A percentile compares a stretch with the other conserved stretches of the same genome.
Evolutionary conservation across 768 basidiomycete genomes (phyloP).

Genomic region (Lactifluus subvellereus): DNA sequence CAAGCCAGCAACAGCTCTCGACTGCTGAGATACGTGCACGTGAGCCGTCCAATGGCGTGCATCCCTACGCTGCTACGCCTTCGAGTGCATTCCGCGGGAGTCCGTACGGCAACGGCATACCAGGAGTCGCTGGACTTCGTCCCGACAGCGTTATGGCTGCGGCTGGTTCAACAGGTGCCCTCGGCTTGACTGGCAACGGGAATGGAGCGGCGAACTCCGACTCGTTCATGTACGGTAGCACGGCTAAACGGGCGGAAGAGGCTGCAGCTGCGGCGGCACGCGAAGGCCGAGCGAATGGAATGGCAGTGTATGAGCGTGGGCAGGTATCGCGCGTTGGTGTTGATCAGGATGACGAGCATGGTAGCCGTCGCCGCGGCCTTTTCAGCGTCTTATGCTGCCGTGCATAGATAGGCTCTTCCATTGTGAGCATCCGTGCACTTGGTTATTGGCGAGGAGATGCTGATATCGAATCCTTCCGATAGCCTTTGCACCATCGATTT

Average conservation of each 20-base stretch:
- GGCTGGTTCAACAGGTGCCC: slow-evolving; percentile 31
- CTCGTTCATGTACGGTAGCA: slow-evolving; percentile 58
- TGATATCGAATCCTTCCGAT: not conserved
- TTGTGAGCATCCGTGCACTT: not conserved
- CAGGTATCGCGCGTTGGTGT: slow-evolving; percentile 56
- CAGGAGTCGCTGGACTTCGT: slow-evolving; percentile 29
- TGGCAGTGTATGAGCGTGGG: slow-evolving; percentile 63
- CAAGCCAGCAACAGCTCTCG: slow-evolving; percentile 50
- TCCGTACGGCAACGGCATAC: slow-evolving; percentile 47
- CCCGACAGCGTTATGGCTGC: slow-evolving; percentile 33
- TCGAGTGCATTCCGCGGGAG: slow-evolving; percentile 49
- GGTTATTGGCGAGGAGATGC: not conserved
- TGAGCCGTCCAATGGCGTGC: slow-evolving; percentile 41
- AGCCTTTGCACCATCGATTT: slow-evolving; percentile 12
- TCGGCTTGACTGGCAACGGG: slow-evolving; percentile 10
- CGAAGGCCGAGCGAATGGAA: slow-evolving; percentile 40
- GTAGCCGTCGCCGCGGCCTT: slow-evolving; percentile 52
- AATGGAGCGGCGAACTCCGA: slow-evolving; percentile 46
- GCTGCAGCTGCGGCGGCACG: slow-evolving; percentile 33
- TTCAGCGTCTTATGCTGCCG: slow-evolving; percentile 66
- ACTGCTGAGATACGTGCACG: slow-evolving; percentile 31
- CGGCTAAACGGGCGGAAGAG: slow-evolving; percentile 49
- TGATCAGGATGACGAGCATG: slow-evolving; percentile 55
- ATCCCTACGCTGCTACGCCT: slow-evolving; percentile 69
- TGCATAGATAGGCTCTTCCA: slow-evolving; percentile 34